These are phyloP conservation scores for Panellus pusillus DNA, from an alignment of 768 basidiomycete genomes.

Conservation along the genomic window DNA sequence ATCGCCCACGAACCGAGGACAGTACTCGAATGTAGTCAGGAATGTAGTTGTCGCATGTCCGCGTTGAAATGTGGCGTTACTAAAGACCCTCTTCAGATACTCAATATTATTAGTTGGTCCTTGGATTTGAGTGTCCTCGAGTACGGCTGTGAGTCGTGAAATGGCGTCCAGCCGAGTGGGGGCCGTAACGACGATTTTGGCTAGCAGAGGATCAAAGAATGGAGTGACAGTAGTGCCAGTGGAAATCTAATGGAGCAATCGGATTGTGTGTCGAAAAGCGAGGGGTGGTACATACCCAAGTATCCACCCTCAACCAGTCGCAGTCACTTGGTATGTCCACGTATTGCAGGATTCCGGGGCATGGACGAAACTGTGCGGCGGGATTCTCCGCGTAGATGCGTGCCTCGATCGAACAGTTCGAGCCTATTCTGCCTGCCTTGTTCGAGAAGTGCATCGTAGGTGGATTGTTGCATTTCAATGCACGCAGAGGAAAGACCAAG, in stretches of 20 bases:
- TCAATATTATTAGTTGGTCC: slow-evolving; percentile 64
- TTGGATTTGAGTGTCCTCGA: slow-evolving; percentile 42
- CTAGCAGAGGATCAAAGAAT: slow-evolving; percentile 58
- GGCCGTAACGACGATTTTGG: slow-evolving; percentile 59
- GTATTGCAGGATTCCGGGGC: slow-evolving; percentile 60
- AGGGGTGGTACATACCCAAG: slow-evolving; percentile 42
- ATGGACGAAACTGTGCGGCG: slow-evolving; percentile 53
- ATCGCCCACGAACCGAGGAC: slow-evolving; percentile 35
- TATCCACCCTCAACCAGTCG: slow-evolving; percentile 61
- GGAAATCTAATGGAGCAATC: slow-evolving; percentile 34
- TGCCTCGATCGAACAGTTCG: slow-evolving; percentile 49
- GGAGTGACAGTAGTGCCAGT: slow-evolving; percentile 53
- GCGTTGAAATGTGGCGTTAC: slow-evolving; percentile 35
- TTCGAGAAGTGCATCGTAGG: slow-evolving; percentile 29
- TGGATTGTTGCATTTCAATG: slow-evolving; percentile 36
- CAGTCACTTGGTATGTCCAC: slow-evolving; percentile 39
- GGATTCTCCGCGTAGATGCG: slow-evolving; percentile 68
- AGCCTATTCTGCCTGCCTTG: slow-evolving; percentile 17
- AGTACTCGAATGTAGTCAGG: slow-evolving; percentile 43
- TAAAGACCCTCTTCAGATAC: slow-evolving; percentile 48
- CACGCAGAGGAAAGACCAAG: slow-evolving; percentile 14
- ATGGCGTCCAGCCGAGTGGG: slow-evolving; percentile 46
- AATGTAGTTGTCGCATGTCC: slow-evolving; percentile 52
- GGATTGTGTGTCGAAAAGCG: not conserved
- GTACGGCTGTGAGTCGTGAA: slow-evolving; percentile 36